Evolutionary conservation across 2,329 filamentous ascomycete species (phyloP).

Genomic region (Monosporascus sp.): DNA sequence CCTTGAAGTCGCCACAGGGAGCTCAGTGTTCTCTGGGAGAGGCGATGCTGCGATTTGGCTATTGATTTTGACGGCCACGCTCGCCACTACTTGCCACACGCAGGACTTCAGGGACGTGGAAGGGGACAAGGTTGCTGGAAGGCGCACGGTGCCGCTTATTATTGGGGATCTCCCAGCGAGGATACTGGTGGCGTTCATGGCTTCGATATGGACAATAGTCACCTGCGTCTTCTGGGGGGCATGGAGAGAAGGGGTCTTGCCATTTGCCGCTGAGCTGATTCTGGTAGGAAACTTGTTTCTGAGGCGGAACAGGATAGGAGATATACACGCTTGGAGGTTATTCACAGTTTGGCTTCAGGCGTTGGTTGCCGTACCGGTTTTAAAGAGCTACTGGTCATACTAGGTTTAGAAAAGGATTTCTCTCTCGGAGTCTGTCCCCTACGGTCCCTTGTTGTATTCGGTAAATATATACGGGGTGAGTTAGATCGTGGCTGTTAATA

Average conservation of each 20-base stretch:
- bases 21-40: slow-evolving; percentile 1
- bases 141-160: slow-evolving; percentile 5
- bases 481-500: too few relatives aligned
- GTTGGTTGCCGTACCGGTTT: not conserved
- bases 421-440: too few relatives aligned
- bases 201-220: not conserved
- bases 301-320: not conserved
- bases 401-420: not conserved
- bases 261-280: not conserved
- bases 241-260: not conserved
- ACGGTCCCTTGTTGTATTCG: too few relatives aligned
- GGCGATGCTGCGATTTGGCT: slow-evolving; percentile 1
- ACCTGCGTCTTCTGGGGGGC: not conserved
- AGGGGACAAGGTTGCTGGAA: slow-evolving; percentile 3
- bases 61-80: not conserved
- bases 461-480: too few relatives aligned
- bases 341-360: not conserved
- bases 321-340: not conserved
- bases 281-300: not conserved
- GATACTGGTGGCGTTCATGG: not conserved
- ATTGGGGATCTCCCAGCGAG: slow-evolving; percentile 3
- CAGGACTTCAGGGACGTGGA: slow-evolving; percentile 11
- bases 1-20: slow-evolving; percentile 3
- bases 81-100: slow-evolving; percentile 4
- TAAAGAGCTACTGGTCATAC: not conserved